Percentiles rank a stretch among this genome's conserved stretches.
Evolutionary conservation across 2,329 filamentous ascomycete genomes (phyloP).

Genomic region (Madurella mycetomatis): DNA sequence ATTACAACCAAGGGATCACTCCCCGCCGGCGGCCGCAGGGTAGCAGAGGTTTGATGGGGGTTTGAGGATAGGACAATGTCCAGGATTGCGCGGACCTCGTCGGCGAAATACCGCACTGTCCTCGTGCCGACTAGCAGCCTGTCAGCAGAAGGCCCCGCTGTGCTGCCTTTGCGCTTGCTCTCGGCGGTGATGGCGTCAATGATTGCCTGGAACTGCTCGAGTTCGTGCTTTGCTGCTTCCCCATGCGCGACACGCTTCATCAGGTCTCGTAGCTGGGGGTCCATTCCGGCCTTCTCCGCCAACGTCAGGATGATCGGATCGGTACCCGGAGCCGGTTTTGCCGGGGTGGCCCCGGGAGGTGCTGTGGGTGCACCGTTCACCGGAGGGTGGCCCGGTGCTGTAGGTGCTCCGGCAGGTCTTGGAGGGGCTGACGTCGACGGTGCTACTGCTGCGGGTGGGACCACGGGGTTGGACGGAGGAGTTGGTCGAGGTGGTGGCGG

Average conservation of each 20-base stretch:
- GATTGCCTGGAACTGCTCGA: slow-evolving; percentile 72
- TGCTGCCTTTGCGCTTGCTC: slow-evolving; percentile 48
- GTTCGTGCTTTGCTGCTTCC: slow-evolving; percentile 64
- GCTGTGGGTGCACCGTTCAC: slow-evolving; percentile 24
- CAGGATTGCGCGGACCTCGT: slow-evolving; percentile 53
- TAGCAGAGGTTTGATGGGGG: slow-evolving; percentile 49
- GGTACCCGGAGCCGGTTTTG: slow-evolving; percentile 32
- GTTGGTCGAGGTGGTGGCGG: slow-evolving; percentile 25
- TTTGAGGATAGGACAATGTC: slow-evolving; percentile 58
- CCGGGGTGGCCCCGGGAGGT: slow-evolving; percentile 22
- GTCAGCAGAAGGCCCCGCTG: slow-evolving; percentile 52
- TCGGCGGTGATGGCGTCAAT: slow-evolving; percentile 71
- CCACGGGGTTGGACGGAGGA: slow-evolving; percentile 28
- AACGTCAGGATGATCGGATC: slow-evolving; percentile 79
- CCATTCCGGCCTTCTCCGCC: slow-evolving; percentile 68
- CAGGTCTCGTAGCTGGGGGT: slow-evolving; percentile 67
- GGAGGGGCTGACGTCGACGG: slow-evolving; percentile 14
- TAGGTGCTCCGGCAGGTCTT: slow-evolving; percentile 10
- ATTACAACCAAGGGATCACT: slow-evolving; percentile 54
- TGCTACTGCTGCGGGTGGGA: slow-evolving; percentile 17
- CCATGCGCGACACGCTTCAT: slow-evolving; percentile 82
- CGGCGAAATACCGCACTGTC: slow-evolving; percentile 57
- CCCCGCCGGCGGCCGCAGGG: slow-evolving; percentile 49
- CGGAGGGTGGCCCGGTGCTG: slow-evolving; percentile 1
- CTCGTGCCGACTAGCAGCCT: slow-evolving; percentile 51